These are phyloP conservation scores for Zychaea mexicana DNA, from an alignment of 371 early-diverging fungal species.

Conservation along the genomic window DNA sequence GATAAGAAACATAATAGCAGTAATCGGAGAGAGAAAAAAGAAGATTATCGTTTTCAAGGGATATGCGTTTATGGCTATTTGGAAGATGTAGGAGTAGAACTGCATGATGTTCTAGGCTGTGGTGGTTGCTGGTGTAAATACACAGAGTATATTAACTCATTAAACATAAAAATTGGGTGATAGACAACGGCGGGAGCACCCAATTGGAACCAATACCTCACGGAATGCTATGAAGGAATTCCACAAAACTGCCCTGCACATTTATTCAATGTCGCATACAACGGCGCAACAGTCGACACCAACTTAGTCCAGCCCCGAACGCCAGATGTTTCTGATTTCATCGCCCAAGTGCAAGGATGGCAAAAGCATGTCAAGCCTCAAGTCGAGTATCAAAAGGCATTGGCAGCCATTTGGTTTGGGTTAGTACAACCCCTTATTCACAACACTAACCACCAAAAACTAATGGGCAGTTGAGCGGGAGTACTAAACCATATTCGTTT, in stretches of 20 bases:
- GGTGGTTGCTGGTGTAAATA: too few species aligned
- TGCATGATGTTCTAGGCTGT: too few species aligned
- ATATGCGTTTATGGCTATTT: too few species aligned
- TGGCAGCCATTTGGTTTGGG: slow-evolving; percentile 1
- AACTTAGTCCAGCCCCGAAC: background rate
- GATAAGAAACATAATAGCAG: too few species aligned
- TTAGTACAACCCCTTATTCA: background rate
- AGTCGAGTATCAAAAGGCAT: background rate
- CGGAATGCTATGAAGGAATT: background rate
- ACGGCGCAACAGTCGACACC: slow-evolving; percentile 4
- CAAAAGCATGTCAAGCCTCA: background rate
- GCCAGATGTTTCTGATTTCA: background rate
- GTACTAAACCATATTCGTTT: background rate
- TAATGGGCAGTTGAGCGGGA: too few species aligned
- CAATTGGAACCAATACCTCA: slow-evolving; percentile 6
- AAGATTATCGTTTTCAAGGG: too few species aligned
- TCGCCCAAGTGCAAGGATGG: background rate
- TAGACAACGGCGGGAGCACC: slow-evolving; percentile 3
- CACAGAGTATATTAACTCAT: too few species aligned
- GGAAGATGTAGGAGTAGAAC: too few species aligned
- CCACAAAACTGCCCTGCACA: slow-evolving; percentile 8
- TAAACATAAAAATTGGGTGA: background rate
- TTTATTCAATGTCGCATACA: slow-evolving; percentile 5
- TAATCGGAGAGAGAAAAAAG: too few species aligned
- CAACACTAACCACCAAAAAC: too few species aligned